A percentile compares a stretch with the other conserved stretches of the same genome.
Evolutionary conservation across 2,329 filamentous ascomycete species (phyloP).

Genomic region (Orbilia blumenaviensis): DNA sequence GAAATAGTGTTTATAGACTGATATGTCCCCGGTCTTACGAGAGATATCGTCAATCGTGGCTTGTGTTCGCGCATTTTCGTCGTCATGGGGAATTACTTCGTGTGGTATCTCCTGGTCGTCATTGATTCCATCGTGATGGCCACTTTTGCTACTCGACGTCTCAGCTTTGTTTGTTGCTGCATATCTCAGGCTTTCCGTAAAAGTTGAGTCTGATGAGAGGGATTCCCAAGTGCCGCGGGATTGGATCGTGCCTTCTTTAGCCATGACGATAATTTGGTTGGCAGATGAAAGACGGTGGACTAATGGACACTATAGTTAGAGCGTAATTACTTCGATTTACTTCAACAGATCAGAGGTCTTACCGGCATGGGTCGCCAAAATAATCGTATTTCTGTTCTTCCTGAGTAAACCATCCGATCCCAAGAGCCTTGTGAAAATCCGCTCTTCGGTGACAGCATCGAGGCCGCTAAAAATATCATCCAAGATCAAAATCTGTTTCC

Average conservation of each 20-base stretch:
- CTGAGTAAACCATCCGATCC: constrained; percentile 60
- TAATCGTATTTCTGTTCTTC: constrained; percentile 58
- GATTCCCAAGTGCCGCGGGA: constrained; percentile 28
- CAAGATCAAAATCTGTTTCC: constrained; percentile 59
- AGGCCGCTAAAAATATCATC: constrained; percentile 63
- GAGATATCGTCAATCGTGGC: constrained; percentile 35
- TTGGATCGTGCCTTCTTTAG: constrained; percentile 28
- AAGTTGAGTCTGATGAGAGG: constrained; percentile 5
- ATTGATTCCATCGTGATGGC: constrained; percentile 6
- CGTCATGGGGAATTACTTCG: constrained; percentile 19
- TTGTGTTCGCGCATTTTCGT: constrained; percentile 7
- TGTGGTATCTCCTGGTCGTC: constrained; percentile 33
- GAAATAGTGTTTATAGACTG: constrained; percentile 43
- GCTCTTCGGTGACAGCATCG: constrained; percentile 62
- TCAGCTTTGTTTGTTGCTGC: not conserved
- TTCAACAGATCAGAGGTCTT: constrained; percentile 57
- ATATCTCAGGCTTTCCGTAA: constrained; percentile 21
- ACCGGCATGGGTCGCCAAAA: constrained; percentile 60
- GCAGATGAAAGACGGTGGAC: constrained; percentile 36
- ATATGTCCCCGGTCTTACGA: constrained; percentile 42
- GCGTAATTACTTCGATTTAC: no score
- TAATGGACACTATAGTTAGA: not conserved
- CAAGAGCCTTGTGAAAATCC: constrained; percentile 62
- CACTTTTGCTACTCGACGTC: not conserved
- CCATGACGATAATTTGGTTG: constrained; percentile 34